Conservation (phyloP, 2,329 filamentous ascomycete genomes). For the Akanthomyces lecanii region DNA sequence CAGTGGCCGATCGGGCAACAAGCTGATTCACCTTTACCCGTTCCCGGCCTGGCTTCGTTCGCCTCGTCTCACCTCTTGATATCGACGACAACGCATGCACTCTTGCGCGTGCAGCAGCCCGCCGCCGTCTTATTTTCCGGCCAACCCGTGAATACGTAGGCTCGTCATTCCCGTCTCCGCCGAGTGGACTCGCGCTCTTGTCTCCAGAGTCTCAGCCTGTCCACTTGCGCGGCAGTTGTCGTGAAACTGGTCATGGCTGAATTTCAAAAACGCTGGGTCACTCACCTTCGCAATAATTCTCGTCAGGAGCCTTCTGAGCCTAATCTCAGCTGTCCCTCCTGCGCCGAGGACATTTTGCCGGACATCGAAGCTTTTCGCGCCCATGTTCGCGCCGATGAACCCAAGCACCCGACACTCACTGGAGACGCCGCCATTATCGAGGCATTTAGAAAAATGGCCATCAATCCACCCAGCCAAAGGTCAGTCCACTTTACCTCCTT, state of each 20-base stretch:
- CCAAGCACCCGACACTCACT: conserved; percentile 22
- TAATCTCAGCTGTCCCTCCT: conserved; percentile 23
- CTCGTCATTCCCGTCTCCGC: neutral
- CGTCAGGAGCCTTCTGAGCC: conserved; percentile 21
- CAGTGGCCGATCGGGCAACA: neutral
- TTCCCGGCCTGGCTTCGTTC: neutral
- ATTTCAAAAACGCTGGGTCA: conserved; percentile 22
- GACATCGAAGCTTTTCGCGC: conserved; percentile 26
- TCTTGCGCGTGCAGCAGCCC: neutral
- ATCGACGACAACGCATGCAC: neutral
- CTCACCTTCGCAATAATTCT: conserved; percentile 23
- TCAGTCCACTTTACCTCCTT: conserved; percentile 16
- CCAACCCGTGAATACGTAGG: neutral
- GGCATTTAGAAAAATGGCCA: conserved; percentile 23
- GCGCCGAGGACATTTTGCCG: conserved; percentile 22
- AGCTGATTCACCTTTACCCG: neutral
- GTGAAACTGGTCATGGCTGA: conserved; percentile 13
- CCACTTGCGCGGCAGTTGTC: neutral
- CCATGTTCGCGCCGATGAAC: conserved; percentile 22
- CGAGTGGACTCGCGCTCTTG: neutral
- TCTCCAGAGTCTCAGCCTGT: neutral
- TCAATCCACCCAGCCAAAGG: conserved; percentile 16
- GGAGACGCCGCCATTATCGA: conserved; percentile 26
- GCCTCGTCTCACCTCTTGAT: neutral
- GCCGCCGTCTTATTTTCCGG: neutral